Conservation (phyloP, 1,284 basidiomycete genomes). For the Ganoderma sinense region DNA sequence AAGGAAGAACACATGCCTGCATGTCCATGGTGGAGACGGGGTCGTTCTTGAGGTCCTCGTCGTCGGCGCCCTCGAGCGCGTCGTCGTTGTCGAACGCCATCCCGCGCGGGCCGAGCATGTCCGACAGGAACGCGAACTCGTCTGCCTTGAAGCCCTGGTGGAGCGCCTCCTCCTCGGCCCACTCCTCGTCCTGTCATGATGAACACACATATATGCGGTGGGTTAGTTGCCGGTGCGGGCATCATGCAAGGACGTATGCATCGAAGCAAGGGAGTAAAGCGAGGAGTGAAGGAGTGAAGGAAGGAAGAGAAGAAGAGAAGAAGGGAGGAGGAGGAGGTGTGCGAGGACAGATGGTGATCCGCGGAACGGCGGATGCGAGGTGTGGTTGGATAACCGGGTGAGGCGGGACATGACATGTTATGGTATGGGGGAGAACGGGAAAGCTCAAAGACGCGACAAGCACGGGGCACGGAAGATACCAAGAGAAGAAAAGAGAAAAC, state of each 20-base stretch:
- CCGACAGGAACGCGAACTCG: constrained; percentile 73
- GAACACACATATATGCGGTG: too few species aligned
- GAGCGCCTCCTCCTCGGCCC: constrained; percentile 81
- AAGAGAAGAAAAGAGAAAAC: background rate
- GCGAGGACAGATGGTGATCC: background rate
- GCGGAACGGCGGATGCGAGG: constrained; percentile 4
- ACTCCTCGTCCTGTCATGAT: constrained; percentile 77
- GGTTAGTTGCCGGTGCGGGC: background rate
- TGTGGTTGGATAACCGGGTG: background rate
- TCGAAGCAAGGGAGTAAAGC: background rate
- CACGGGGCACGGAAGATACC: background rate
- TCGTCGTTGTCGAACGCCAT: constrained; percentile 78
- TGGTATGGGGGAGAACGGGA: background rate
- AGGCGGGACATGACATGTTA: background rate
- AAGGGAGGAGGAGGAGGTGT: background rate
- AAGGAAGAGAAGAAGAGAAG: too few species aligned
- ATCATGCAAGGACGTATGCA: background rate
- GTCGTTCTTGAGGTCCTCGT: constrained; percentile 90
- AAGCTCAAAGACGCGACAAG: background rate
- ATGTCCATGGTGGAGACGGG: constrained; percentile 90
- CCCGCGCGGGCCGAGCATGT: constrained; percentile 64
- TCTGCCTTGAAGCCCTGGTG: constrained; percentile 63
- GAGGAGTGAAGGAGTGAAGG: background rate
- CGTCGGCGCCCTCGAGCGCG: constrained; percentile 71
- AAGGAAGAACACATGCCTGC: constrained; percentile 59